Evolutionary conservation across 108 stramenopile species (phyloP).

Genomic region (Nitzschia putrida): DNA sequence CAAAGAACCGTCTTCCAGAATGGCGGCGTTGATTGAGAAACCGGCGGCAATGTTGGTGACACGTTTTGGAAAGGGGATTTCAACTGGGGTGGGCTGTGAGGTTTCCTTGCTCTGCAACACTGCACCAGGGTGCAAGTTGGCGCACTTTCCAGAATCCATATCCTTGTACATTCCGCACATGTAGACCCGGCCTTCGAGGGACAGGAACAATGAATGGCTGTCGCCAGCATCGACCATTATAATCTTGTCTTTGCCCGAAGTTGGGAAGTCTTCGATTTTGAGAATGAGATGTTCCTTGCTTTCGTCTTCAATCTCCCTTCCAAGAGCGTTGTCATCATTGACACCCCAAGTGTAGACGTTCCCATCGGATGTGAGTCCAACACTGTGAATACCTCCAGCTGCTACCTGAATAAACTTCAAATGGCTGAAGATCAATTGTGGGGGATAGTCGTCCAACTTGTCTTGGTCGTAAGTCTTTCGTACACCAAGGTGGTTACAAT

Average conservation of each 20-base stretch:
- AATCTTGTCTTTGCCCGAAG: conserved; percentile 43
- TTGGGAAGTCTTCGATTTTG: conserved; percentile 14
- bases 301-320: conserved; percentile 33
- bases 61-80: conserved; percentile 28
- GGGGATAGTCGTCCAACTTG: conserved; percentile 22
- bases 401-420: conserved; percentile 53
- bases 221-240: conserved; percentile 76
- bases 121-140: conserved; percentile 34
- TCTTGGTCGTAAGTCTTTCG: conserved; percentile 14
- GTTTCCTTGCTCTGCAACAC: conserved; percentile 26
- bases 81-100: conserved; percentile 23
- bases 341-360: conserved; percentile 88
- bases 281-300: conserved; percentile 4
- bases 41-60: conserved; percentile 54
- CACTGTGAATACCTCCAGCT: conserved; percentile 81
- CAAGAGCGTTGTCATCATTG: conserved; percentile 86
- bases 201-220: conserved; percentile 68
- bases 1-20: conserved; percentile 55
- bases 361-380: conserved; percentile 68
- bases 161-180: conserved; percentile 73
- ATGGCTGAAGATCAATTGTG: conserved; percentile 12
- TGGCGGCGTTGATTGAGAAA: conserved; percentile 51
- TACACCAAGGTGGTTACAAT: conserved; percentile 14
- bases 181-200: conserved; percentile 62
- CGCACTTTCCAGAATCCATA: conserved; percentile 57